Percentiles rank a stretch among this genome's conserved stretches.
phyloP scores from a whole-genome alignment of 2,329 filamentous ascomycete species.

The Xenoacremonium recifei region DNA sequence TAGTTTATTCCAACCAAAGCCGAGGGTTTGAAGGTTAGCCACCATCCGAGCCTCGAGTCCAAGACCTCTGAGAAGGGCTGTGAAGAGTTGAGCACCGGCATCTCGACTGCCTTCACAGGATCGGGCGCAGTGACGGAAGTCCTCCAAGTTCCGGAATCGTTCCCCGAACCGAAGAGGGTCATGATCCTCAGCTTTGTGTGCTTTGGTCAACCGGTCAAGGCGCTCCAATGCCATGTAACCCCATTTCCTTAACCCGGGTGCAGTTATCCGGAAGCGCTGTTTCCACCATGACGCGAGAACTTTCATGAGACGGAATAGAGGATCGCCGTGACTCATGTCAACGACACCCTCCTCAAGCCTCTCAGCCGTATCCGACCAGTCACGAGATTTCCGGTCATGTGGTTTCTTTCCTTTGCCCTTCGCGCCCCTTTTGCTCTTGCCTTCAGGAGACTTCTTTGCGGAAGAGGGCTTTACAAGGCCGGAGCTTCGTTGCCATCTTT shows the following conservation, averaged over 20 bases:
- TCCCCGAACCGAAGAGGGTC: slow-evolving; percentile 73
- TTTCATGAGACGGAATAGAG: slow-evolving; percentile 73
- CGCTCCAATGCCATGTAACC: slow-evolving; percentile 81
- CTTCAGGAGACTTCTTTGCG: slow-evolving; percentile 23
- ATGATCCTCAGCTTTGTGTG: slow-evolving; percentile 61
- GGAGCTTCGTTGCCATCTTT: slow-evolving; percentile 69
- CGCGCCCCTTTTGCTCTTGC: slow-evolving; percentile 32
- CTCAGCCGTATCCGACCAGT: slow-evolving; percentile 72
- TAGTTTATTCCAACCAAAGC: slow-evolving; percentile 85
- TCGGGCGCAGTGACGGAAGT: slow-evolving; percentile 68
- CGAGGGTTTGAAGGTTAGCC: slow-evolving; percentile 78
- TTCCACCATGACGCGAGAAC: slow-evolving; percentile 85
- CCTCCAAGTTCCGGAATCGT: slow-evolving; percentile 61
- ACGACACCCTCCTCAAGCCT: slow-evolving; percentile 67
- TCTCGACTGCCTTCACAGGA: slow-evolving; percentile 80
- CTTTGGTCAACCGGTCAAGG: slow-evolving; percentile 71
- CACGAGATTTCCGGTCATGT: slow-evolving; percentile 38
- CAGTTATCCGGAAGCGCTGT: slow-evolving; percentile 73
- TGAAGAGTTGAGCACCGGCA: slow-evolving; percentile 86
- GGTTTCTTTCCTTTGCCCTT: slow-evolving; percentile 38
- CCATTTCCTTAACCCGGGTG: slow-evolving; percentile 80
- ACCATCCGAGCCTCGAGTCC: slow-evolving; percentile 83
- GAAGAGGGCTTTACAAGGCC: slow-evolving; percentile 52
- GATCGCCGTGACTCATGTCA: slow-evolving; percentile 81
- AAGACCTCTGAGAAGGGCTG: slow-evolving; percentile 75